These are phyloP conservation scores for Verticillium nubilum DNA, from an alignment of 2,329 filamentous ascomycete species.

Conservation along the genomic window DNA sequence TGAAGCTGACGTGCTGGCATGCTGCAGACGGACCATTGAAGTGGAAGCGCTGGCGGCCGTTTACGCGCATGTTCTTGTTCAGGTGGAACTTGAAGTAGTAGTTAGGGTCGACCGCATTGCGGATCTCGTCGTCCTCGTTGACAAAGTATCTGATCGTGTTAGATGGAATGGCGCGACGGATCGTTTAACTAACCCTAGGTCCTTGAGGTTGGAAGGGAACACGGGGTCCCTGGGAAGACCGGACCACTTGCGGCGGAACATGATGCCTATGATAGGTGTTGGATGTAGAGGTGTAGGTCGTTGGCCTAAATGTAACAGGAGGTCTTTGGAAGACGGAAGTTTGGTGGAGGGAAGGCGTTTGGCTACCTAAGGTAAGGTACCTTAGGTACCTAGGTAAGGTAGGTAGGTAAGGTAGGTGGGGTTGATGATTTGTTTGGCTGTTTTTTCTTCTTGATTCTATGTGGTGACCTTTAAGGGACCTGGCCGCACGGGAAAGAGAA, in stretches of 20 bases:
- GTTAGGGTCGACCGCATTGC: constrained; percentile 60
- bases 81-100: constrained; percentile 70
- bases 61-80: constrained; percentile 69
- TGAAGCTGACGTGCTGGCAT: background rate
- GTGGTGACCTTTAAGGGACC: too few relatives aligned
- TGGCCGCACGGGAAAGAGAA: too few relatives aligned
- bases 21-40: constrained; percentile 58
- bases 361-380: too few relatives aligned
- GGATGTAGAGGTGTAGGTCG: too few relatives aligned
- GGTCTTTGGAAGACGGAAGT: too few relatives aligned
- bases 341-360: too few relatives aligned
- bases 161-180: background rate
- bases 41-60: constrained; percentile 66
- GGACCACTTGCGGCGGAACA: constrained; percentile 70
- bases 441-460: background rate
- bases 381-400: too few relatives aligned
- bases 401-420: too few relatives aligned
- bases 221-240: constrained; percentile 65
- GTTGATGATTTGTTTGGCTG: too few relatives aligned
- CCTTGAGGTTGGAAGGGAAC: constrained; percentile 60
- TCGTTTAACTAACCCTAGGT: constrained; percentile 59
- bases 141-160: constrained; percentile 62
- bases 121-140: constrained; percentile 69
- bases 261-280: constrained; percentile 31
- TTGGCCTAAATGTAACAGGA: too few relatives aligned